Evolutionary conservation across 2,329 filamentous ascomycete species (phyloP), one percentile per base, ranked within the genome.

Genomic region (Paecilomyces variotii): DNA sequence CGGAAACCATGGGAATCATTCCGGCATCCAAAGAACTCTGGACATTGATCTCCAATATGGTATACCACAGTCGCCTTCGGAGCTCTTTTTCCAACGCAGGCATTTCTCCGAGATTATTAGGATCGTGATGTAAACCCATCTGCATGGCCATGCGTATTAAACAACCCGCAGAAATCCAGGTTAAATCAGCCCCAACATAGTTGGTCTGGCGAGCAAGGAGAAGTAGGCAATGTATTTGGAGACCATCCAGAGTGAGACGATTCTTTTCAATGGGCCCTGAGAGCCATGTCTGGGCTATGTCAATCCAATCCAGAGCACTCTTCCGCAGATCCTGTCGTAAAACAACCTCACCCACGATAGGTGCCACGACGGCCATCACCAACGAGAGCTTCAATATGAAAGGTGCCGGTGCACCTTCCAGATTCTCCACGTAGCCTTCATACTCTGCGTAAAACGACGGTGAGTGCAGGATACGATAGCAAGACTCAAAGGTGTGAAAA

Each of bases 201-300:
- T 70, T 63, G 4, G 63, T 55, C 53, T 77, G 71, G 14, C 72
- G 70, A 11, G 75, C 74, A 4, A 78, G 28, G 2, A 78, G 59
- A 2, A 77, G 62, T 0, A 79, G 65, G 5, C 74, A 67, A 9
- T 67, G 60, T 68, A 73, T 65, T 59, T 87, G 84, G 0, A 87
- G 60, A n/a, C 73, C 76, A 30, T 78, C 76, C 0, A 85, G 70
- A 1, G 72, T 77, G 0, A 86, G 71, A 0, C 77, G 71, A 14
- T 77, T 74, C 60, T 86, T 87, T 64, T 79, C 80, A 2, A 79
- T 72, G 0, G 84, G 84, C 4, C 78, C 76, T 0, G 79, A 78
- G 0, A 82, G 56, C 80, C 81, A 87, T 0, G 77, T 77, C 52
- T 83, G 80, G 0, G 79, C 83, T 61, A 85, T 82, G 57, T 82